Percentiles rank a stretch among this genome's conserved stretches.
phyloP scores from a whole-genome alignment of 2,329 filamentous ascomycete genomes.

The Alternaria sp. region DNA sequence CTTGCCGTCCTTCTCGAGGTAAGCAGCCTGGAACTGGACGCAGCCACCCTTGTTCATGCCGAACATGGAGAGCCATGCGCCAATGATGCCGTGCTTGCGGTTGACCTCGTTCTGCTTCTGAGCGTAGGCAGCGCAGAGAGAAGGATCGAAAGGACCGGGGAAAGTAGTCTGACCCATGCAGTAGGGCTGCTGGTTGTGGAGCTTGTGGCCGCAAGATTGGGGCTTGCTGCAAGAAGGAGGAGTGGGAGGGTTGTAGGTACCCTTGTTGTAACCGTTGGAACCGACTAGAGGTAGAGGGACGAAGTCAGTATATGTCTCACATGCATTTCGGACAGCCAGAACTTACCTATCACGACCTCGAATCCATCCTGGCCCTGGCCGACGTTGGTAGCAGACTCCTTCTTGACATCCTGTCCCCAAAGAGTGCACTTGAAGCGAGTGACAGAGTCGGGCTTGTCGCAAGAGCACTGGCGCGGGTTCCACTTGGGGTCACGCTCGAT shows the following conservation, averaged over 20 bases:
- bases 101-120: conserved; percentile 32
- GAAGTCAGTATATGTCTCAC: neutral
- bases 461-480: conserved; percentile 34
- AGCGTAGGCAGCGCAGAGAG: conserved; percentile 31
- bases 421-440: conserved; percentile 35
- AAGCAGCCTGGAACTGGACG: conserved; percentile 33
- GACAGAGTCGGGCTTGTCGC: conserved; percentile 22
- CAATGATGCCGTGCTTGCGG: conserved; percentile 20
- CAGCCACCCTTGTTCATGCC: conserved; percentile 29
- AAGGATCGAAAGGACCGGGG: conserved; percentile 34
- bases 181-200: conserved; percentile 32
- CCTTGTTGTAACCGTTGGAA: conserved; percentile 43
- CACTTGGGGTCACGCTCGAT: conserved; percentile 33
- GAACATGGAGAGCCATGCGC: conserved; percentile 17
- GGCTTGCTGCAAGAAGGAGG: conserved; percentile 30
- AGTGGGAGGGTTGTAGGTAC: conserved; percentile 21
- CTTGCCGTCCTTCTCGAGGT: conserved; percentile 29
- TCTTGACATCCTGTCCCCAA: conserved; percentile 29
- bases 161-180: conserved; percentile 35
- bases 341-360: conserved; percentile 31
- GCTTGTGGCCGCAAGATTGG: conserved; percentile 27
- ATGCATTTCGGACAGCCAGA: neutral
- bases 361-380: conserved; percentile 29
- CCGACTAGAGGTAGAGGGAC: conserved; percentile 15
- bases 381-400: conserved; percentile 26